Base-by-base conservation (phyloP, 1,284 basidiomycete genomes). In the Trichosporon inkin region DNA sequence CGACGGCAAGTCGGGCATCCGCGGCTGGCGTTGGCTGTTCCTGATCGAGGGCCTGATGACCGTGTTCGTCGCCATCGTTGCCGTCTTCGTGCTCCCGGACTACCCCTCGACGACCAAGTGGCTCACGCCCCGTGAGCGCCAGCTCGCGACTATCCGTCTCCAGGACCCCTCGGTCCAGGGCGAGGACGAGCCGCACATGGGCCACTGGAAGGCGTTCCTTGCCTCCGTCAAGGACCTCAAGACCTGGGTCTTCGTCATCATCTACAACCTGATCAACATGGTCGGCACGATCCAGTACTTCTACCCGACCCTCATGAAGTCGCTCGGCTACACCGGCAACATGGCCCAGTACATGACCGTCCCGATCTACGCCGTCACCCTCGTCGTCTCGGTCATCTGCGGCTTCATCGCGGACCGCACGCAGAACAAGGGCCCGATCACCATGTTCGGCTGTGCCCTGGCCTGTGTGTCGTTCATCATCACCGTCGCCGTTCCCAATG, bases 291-390 rank as follows among this genome's bases (percentile, higher is more conserved):
- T 79, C 62, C 72, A 70, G 6, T 79, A 79, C 71, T 79, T 79
- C 63, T 75, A 78, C 71, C 77, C 77, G 11, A 77, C 75, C 2
- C 65, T 78, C 32, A 75, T 76, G 64, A 62, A 44, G 10, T 55
- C 68, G 24, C 64, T 79, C 7, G 77, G 78, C 8, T 77, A 79
- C 69, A 63, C 41, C 17, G 71, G 71, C n/a, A 62, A 66, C 35
- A 66, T 54, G 40, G 71, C 70, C 2, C 78, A 79, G 65, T 78
- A 75, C 65, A 78, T 78, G 75, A 79, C 79, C 1, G 78, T 79
- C 3, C 79, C 79, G 17, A 77, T 80, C 62, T 80, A 80, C 69
- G 58, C 66, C 13, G 77, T 79, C 55, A 72, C 79, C 1, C 70
- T 79, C 8, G 57, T 71, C 53, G 68, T 75, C 51, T 70, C 76